These are phyloP conservation scores for Pestalotiopsis sp. DNA, from an alignment of 2,329 filamentous ascomycete species.

Conservation along the genomic window DNA sequence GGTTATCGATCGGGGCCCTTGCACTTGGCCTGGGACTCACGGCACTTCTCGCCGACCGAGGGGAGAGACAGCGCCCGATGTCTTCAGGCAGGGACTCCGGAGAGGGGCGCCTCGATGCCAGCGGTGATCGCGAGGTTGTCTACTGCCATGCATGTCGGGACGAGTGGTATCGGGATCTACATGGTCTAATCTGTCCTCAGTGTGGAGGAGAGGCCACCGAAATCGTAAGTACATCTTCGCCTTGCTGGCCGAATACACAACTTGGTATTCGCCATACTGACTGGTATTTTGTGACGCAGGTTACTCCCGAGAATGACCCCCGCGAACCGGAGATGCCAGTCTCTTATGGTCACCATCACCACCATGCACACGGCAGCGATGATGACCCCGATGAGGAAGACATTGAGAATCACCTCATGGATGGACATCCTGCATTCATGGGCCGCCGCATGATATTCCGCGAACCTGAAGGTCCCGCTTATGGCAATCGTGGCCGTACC, in stretches of 20 bases:
- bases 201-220: constrained; percentile 81
- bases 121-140: constrained; percentile 66
- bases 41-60: constrained; percentile 55
- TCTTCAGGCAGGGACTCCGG: constrained; percentile 32
- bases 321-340: constrained; percentile 41
- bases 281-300: constrained; percentile 32
- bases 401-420: constrained; percentile 51
- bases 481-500: constrained; percentile 16
- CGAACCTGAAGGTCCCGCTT: constrained; percentile 18
- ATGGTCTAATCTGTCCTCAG: constrained; percentile 70
- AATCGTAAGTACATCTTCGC: constrained; percentile 58
- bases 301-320: constrained; percentile 62
- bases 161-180: constrained; percentile 77
- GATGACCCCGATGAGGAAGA: constrained; percentile 61
- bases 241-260: background rate
- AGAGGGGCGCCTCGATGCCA: constrained; percentile 48
- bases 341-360: constrained; percentile 20
- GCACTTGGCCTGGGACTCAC: constrained; percentile 59
- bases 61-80: constrained; percentile 40
- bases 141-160: constrained; percentile 81
- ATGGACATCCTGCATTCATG: constrained; percentile 40
- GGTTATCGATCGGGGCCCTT: constrained; percentile 54
- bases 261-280: background rate
- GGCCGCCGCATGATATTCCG: constrained; percentile 36
- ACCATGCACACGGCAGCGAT: constrained; percentile 34